Base-by-base conservation (phyloP, 176 grass and related monocot genomes). In the Zoysia japonica region DNA sequence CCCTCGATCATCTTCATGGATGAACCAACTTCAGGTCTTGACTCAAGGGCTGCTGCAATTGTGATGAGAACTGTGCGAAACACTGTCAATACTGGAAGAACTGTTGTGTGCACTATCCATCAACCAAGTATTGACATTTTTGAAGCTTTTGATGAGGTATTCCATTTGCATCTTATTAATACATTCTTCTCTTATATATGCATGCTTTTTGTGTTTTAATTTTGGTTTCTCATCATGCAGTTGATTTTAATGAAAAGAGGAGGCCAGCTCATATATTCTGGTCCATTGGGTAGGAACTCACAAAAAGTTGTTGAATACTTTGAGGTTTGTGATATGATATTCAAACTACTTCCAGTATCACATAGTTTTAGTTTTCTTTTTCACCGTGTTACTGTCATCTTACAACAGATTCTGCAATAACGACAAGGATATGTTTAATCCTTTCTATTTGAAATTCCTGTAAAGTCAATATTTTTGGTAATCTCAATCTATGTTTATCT, bases 61-160 rank as follows among this genome's bases (percentile, higher is more conserved):
- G 92, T 94, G 71, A 94, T 94, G 92, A 88, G 92, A 89, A 88
- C 89, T 63, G 88, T 91, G 40, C 87, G 84, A 49, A 94, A 94
- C 84, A 88, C 89, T 75, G 89, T 91, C 36, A 83, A 91, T 74
- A 94, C 92, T 54, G 89, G 89, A 82, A 87, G 87, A 95, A 95
- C 92, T 13, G 85, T 92, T 66, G 84, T 95, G 36, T 95, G 92
- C 47, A 95, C 89, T 59, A 91, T 95, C 78, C 92, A 95, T 77
- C 92, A 95, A 83, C 92, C 89, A 76, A 95, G 92, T 78, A 95
- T 95, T 46, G 87, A 95, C 76, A 95, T 95, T 72, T 95, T 95
- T 65, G 92, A 95, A 84, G 67, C 92, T 72, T 95, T 95, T 66
- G 92, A 91, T n/a, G 92, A 95, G 92, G 89, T 89, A 82, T 51